Conservation (phyloP, 345 rosid genomes). For the Capsella bursapastoris region DNA sequence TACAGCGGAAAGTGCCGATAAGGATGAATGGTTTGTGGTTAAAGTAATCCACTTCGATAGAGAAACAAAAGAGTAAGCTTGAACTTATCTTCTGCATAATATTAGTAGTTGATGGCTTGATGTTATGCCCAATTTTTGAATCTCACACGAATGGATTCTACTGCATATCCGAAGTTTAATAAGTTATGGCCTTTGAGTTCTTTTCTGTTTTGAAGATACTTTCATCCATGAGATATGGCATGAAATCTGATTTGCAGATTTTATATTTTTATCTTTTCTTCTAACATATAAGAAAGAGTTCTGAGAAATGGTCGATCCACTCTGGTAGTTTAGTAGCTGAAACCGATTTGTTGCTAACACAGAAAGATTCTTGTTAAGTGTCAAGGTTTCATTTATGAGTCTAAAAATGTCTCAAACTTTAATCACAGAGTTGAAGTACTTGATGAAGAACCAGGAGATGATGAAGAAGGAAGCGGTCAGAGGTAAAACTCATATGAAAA, state of each 20-base stretch:
- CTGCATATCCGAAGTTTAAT: not conserved
- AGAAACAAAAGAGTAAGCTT: conserved; percentile 82
- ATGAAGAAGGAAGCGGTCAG: conserved; percentile 74
- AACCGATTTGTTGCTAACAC: not conserved
- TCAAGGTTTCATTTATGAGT: not conserved
- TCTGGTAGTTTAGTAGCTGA: conserved; percentile 3
- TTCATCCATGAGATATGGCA: conserved; percentile 1
- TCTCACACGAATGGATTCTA: not conserved
- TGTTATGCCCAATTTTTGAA: not conserved
- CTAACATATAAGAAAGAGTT: not conserved
- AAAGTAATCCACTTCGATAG: conserved; percentile 85
- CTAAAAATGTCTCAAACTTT: not conserved
- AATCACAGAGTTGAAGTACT: conserved; percentile 77
- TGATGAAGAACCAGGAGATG: conserved; percentile 95
- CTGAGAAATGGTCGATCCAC: not conserved
- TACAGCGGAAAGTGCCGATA: conserved; percentile 68
- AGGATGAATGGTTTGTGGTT: conserved; percentile 85
- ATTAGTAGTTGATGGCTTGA: not conserved
- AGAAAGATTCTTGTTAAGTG: not conserved
- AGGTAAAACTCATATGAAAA: conserved; percentile 49
- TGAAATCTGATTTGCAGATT: not conserved
- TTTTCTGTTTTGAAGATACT: conserved; percentile 6
- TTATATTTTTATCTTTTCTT: too few species aligned
- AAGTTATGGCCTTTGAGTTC: not conserved
- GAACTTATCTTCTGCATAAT: not conserved